These are phyloP conservation scores for Hsuehochloa calcarea DNA, from an alignment of 176 grass and related monocot genomes.

Conservation along the genomic window DNA sequence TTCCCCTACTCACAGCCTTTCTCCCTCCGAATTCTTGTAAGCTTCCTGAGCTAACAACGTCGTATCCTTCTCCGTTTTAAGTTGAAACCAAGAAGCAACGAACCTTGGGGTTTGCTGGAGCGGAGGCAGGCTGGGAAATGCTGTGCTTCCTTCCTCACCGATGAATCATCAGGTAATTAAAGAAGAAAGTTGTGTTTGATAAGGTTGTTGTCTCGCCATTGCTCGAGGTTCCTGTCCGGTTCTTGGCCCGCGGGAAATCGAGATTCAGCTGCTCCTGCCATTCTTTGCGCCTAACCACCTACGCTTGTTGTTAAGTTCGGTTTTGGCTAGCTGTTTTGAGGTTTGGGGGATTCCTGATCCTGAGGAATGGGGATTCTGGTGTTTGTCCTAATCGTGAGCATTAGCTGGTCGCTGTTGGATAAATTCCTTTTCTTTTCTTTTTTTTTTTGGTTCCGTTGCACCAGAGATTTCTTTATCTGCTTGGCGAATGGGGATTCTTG, in stretches of 20 bases:
- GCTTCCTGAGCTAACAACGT: not conserved
- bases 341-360: not conserved
- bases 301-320: not conserved
- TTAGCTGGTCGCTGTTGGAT: not conserved
- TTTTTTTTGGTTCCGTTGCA: not conserved
- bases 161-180: slow-evolving; percentile 21
- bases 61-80: not conserved
- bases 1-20: not conserved
- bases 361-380: not conserved
- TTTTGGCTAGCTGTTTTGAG: not conserved
- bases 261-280: not conserved
- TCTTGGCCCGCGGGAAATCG: not conserved
- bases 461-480: not conserved
- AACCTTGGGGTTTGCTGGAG: not conserved
- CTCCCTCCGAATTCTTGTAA: not conserved
- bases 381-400: not conserved
- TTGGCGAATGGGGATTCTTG: not conserved
- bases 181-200: not conserved
- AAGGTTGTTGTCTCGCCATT: slow-evolving; percentile 11
- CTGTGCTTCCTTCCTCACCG: not conserved
- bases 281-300: not conserved
- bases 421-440: not conserved
- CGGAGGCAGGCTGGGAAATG: not conserved
- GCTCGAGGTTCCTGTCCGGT: not conserved
- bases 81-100: not conserved